phyloP scores from a whole-genome alignment of 495 filamentous ascomycete genomes.

The Zalerion maritima region DNA sequence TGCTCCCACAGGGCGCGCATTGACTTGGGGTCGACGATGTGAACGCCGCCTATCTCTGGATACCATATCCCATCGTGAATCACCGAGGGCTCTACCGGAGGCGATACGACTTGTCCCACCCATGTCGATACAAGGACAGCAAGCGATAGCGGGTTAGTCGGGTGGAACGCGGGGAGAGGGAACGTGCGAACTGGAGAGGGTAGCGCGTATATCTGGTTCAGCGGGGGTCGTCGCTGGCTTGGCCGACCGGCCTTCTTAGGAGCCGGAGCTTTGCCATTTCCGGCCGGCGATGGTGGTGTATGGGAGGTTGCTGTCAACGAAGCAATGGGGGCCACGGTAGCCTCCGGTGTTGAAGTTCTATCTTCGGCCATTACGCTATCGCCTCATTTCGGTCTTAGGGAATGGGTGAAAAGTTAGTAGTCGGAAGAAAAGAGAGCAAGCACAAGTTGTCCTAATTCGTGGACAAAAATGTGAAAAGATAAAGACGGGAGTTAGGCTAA shows the following conservation, averaged over 20 bases:
- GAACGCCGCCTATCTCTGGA: conserved; percentile 62
- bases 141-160: conserved; percentile 81
- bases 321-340: background rate
- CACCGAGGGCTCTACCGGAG: conserved; percentile 47
- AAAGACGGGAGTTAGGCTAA: conserved; percentile 13
- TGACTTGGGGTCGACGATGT: conserved; percentile 61
- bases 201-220: conserved; percentile 60
- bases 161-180: conserved; percentile 74
- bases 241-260: conserved; percentile 2
- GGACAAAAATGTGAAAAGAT: conserved; percentile 1
- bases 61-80: conserved; percentile 65
- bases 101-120: conserved; percentile 52
- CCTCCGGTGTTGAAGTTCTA: conserved; percentile 9
- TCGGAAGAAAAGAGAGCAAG: background rate
- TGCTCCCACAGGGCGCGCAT: conserved; percentile 81
- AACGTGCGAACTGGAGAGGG: conserved; percentile 66
- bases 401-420: conserved; percentile 12
- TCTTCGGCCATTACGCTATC: conserved; percentile 24
- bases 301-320: background rate
- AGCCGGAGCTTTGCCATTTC: conserved; percentile 1
- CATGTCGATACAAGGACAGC: conserved; percentile 64
- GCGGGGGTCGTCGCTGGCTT: conserved; percentile 21
- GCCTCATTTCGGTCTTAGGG: conserved; percentile 22
- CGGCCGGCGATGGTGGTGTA: conserved; percentile 1
- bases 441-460: conserved; percentile 6